Conservation (phyloP, 257 asterid species). For the Gentiana macrophylla region DNA sequence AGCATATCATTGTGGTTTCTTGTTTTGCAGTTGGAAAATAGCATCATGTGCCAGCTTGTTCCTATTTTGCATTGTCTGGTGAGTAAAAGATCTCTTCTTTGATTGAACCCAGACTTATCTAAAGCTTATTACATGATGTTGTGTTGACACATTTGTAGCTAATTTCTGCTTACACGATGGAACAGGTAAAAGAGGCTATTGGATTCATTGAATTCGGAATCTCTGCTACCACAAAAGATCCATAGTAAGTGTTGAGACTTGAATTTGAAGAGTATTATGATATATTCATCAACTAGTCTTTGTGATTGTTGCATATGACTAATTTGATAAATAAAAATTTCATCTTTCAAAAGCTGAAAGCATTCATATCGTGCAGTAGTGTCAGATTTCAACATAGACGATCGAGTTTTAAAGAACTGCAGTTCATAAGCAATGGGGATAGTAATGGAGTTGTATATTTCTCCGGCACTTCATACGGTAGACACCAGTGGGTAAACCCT, state of each 20-base stretch:
- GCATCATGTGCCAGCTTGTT: conserved; percentile 48
- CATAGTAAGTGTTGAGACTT: conserved; percentile 36
- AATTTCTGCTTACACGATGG: conserved; percentile 5
- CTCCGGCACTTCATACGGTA: conserved; percentile 91
- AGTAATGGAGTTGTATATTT: conserved; percentile 87
- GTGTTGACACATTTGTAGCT: conserved; percentile 5
- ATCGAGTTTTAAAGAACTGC: conserved; percentile 89
- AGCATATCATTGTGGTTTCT: conserved; percentile 5
- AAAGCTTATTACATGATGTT: conserved; percentile 5
- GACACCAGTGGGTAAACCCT: conserved; percentile 96
- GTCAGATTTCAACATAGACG: conserved; percentile 68
- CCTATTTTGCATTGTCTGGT: conserved; percentile 56
- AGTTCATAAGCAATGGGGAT: conserved; percentile 88
- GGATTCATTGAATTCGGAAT: conserved; percentile 48
- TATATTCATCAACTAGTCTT: neutral
- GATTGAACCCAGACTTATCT: neutral
- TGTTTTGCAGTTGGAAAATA: conserved; percentile 57
- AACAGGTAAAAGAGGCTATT: conserved; percentile 78
- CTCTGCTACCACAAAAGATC: conserved; percentile 29
- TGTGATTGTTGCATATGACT: too few species aligned
- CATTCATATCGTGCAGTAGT: conserved; percentile 17
- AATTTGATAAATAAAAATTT: too few species aligned
- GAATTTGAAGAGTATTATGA: neutral
- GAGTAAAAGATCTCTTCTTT: conserved; percentile 12
- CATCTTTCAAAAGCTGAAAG: conserved; percentile 5